Evolutionary conservation across 2,329 filamentous ascomycete species (phyloP), one percentile per base, ranked within the genome.

Genomic region (Diaporthe longicolla): DNA sequence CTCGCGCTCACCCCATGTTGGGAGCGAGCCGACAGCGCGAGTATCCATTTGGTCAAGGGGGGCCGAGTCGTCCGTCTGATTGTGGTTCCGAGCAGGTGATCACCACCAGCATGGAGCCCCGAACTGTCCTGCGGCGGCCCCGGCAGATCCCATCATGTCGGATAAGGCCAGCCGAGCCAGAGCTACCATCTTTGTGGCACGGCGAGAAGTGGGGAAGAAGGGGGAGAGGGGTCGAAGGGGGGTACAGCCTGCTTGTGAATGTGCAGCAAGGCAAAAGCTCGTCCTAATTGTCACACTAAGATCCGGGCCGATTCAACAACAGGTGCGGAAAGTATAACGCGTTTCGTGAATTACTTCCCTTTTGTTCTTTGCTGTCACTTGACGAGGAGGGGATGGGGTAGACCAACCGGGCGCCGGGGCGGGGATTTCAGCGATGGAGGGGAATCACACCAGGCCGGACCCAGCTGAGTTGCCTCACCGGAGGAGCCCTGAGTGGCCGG

Each of bases 391-490:
- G 35, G 35, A 40, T 40, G 9, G 45, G 45, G 21, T 2, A 24
- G 45, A 26, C 58, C 37, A 26, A 26, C 21, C n/a, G 29, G 21
- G 45, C 43, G 43, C 21, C 63, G 29, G 63, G 32, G 63, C 43
- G 45, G 19, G 45, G 45, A 45, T 43, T 2, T 19, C 15, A 43
- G 13, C 5, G 40, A 10, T 11, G 19, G 19, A 7, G 29, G n/a
- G n/a, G 45, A 40, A 68, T 68, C 63, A 68, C 48, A n/a, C 63
- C 63, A 68, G 63, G 63, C 40, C 48, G 63, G 63, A 68, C 63
- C 63, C 48, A 68, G 63, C 63, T 68, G 19, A 29, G 19, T 8
- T 50, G 13, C 63, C 45, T 40, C n/a, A 68, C 63, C 48, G 48
- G 45, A 68, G 32, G 45, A 54, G 63, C 63, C 32, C 63, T 43